These are phyloP conservation scores for Coniella lustricola DNA, from an alignment of 2,329 filamentous ascomycete species.

Conservation along the genomic window DNA sequence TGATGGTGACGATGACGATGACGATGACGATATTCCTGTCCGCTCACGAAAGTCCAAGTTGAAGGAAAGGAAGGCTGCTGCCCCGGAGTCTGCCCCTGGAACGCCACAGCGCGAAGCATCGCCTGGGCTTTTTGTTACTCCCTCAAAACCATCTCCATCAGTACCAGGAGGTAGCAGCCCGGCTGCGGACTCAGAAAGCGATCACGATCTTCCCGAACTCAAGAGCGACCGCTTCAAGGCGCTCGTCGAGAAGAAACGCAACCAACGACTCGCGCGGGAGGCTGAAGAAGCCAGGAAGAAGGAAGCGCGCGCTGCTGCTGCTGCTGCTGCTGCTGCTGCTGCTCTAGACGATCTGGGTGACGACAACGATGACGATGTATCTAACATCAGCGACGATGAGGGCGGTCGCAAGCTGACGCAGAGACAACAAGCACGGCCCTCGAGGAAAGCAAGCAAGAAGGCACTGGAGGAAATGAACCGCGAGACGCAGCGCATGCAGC, in stretches of 20 bases:
- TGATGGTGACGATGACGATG: conserved; percentile 26
- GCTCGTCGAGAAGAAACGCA: conserved; percentile 65
- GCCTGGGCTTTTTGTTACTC: conserved; percentile 52
- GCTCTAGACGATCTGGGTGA: conserved; percentile 33
- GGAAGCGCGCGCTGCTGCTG: conserved; percentile 36
- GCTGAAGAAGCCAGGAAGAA: conserved; percentile 46
- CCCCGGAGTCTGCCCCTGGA: conserved; percentile 26
- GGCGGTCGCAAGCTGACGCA: conserved; percentile 62
- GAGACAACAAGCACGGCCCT: conserved; percentile 56
- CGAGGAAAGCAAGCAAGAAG: conserved; percentile 87
- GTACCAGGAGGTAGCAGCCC: conserved; percentile 15
- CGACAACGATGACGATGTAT: conserved; percentile 40
- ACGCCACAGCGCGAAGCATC: conserved; percentile 31
- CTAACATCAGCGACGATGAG: conserved; percentile 55
- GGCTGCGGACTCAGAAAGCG: conserved; percentile 33
- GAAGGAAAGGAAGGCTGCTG: conserved; percentile 28
- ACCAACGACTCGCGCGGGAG: conserved; percentile 63
- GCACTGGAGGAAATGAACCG: conserved; percentile 90
- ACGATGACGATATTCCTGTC: conserved; percentile 35
- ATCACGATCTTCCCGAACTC: conserved; percentile 39
- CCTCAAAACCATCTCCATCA: conserved; percentile 29
- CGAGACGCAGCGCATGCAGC: conserved; percentile 84
- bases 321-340: conserved; percentile 32
- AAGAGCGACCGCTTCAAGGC: conserved; percentile 60
- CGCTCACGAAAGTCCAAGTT: conserved; percentile 34